phyloP scores from a whole-genome alignment of 179 eudicot species.

The Spergularia azorica region DNA sequence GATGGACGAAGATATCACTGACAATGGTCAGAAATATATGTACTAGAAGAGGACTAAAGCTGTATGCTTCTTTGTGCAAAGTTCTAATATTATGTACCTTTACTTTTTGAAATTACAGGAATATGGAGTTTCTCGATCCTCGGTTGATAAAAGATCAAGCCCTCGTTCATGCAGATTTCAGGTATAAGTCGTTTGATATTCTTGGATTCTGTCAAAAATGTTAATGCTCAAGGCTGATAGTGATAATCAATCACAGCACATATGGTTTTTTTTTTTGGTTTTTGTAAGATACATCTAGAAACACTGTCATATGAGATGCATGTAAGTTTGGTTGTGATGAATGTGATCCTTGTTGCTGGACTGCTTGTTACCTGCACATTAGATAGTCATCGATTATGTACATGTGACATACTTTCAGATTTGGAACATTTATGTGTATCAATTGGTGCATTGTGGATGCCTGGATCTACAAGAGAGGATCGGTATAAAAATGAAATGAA shows the following conservation, averaged over 20 bases:
- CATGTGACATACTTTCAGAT: not conserved
- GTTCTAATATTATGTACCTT: not conserved
- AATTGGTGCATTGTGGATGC: no score
- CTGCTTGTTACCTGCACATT: not conserved
- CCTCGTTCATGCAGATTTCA: constrained; percentile 71
- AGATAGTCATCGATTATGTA: not conserved
- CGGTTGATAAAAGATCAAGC: constrained; percentile 54
- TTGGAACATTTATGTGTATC: not conserved
- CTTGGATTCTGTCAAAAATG: not conserved
- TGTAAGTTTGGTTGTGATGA: no score
- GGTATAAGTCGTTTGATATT: constrained; percentile 34
- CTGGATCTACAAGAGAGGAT: no score
- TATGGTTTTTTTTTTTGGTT: no score
- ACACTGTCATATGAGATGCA: no score
- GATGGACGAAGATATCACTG: not conserved
- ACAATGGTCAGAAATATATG: not conserved
- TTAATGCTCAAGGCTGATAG: not conserved
- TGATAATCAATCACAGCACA: no score
- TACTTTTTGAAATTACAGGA: constrained; percentile 42
- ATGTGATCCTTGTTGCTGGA: no score
- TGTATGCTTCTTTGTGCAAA: no score
- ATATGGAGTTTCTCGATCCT: constrained; percentile 58
- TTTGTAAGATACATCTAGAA: no score
- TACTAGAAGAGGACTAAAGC: no score
- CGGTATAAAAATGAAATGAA: no score